Base-by-base conservation (phyloP, 805 yeast genomes). In the Candida piceae region DNA sequence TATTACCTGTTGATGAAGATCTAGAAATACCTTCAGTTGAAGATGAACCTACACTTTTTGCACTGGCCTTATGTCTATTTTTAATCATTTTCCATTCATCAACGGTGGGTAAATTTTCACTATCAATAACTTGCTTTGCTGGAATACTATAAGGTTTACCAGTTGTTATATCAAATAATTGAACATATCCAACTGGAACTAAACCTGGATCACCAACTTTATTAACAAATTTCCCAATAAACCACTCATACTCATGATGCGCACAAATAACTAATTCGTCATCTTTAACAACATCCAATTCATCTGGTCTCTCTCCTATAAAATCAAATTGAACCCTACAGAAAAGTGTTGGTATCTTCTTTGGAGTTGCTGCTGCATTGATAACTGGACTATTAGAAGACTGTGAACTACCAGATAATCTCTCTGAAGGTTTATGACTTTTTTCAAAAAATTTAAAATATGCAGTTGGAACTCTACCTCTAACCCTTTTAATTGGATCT, bases 181-280 rank as follows among this genome's bases (percentile, higher is more conserved):
- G 85, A 17, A 93, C 93, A 53, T 84, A 93, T 15, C 85, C 76
- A 5, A 86, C 89, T 0, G 99, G 98, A 7, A 93, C 94, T 31
- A 93, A 69, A 1, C 99, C 98, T 0, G 97, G 97, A 1, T 97
- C 98, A 18, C 98, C 97, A 26, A 93, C 67, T 37, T 97, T 70
- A 41, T 90, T 94, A 29, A 93, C 84, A 11, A 96, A 96, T 58
- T 93, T 93, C 5, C 97, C 97, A 41, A 93, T 93, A 51, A 88
- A 89, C 99, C 99, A 93, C 63, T 94, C 99, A 46, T 70, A 84
- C 38, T 87, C 88, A 55, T 90, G 95, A 61, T 90, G 97, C 2
- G 99, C 99, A 62, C 96, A 90, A 10, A 94, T 78, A 21, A 89
- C 84, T 44, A 93, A 73, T 50, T 84, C 82, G 52, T 93, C 99